Evolutionary conservation across 23 red algal species (phyloP), one percentile per base, ranked within the genome.

Genomic region (Gracilaria domingensis): DNA sequence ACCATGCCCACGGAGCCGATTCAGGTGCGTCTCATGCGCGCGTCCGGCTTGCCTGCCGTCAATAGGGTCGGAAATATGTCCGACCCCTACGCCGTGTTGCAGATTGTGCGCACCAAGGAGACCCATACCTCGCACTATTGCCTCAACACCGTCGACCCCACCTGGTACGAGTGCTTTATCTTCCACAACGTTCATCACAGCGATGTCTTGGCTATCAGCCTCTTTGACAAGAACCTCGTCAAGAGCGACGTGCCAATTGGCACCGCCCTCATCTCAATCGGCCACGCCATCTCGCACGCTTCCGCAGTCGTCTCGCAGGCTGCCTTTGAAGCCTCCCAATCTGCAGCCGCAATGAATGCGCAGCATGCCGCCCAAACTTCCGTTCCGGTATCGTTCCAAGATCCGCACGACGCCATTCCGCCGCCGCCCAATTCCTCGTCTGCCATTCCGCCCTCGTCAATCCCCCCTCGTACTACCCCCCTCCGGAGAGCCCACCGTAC

Each of bases 1-100:
- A 69, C 64, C 25, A 77, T 77, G 72, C 38, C 72, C 45, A 12
- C 39, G 11, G 42, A 77, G 26, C 30, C 38, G n/a, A 71, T 90
- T 48, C 74, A 90, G 64, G 86, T 90, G 56, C 86, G 86, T 39
- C 62, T 90, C 37, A 80, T 90, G 74, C 24, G 69, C 86, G 86
- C 86, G 12, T 28, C 30, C 54, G 38, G 36, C 56, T 57, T 90
- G 50, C 73, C 33, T 30, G 86, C 86, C 28, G 86, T 80, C 86
- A 90, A 90, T 38, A n/a, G 24, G 35, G 58, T 50, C 74, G 58
- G 58, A 4, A 74, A 72, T 32, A 51, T 34, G 23, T 90, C 86
- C 11, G 86, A 90, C 74, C 86, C 86, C 25, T 90, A 81, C 74
- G 73, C 74, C 39, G 86, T 81, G 20, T 30, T 90, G 44, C 56